Percentiles rank a stretch among this genome's conserved stretches.
phyloP scores from a whole-genome alignment of 208 protist species.

The Tritrichomonas musculus region DNA sequence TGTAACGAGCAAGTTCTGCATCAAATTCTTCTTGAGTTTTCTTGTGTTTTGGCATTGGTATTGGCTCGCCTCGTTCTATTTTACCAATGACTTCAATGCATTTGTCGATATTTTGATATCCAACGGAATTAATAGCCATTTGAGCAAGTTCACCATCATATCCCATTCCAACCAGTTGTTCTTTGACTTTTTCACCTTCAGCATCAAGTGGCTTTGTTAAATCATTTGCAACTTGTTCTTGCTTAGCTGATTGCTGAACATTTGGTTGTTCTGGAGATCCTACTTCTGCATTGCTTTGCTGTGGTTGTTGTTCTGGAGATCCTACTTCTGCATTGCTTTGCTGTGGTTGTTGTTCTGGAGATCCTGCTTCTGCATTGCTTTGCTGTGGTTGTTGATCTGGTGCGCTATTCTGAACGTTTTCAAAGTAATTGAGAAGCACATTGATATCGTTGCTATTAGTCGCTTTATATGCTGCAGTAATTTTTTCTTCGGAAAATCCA shows the following conservation, averaged over 20 bases:
- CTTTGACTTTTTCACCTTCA: neutral
- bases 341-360: neutral
- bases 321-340: neutral
- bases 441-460: neutral
- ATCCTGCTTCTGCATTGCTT: neutral
- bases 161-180: neutral
- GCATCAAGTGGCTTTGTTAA: neutral
- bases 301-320: neutral
- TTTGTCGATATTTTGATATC: neutral
- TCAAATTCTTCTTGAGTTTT: neutral
- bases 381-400: neutral
- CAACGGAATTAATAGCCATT: neutral
- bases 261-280: neutral
- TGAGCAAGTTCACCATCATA: neutral
- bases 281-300: too few relatives aligned
- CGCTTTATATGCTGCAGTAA: neutral
- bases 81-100: neutral
- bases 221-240: neutral
- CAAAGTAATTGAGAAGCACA: neutral
- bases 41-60: neutral
- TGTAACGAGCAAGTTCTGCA: neutral
- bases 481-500: neutral
- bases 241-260: neutral
- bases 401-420: neutral
- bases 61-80: neutral